A percentile compares a stretch with the other conserved stretches of the same genome.
These are phyloP conservation scores for Mikania micrantha DNA, from an alignment of 129 eudicot species.

Conservation along the genomic window DNA sequence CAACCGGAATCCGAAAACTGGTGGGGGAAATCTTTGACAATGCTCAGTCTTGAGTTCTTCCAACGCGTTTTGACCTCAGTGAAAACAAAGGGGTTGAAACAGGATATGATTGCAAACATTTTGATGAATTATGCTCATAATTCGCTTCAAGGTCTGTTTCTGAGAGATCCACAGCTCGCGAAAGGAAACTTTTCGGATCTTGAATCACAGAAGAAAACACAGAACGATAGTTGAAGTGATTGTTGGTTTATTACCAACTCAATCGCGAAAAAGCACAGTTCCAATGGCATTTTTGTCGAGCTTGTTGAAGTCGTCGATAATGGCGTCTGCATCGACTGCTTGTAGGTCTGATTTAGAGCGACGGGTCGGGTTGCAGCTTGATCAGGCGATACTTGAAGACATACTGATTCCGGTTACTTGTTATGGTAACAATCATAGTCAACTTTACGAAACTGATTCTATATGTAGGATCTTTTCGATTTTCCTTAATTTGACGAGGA, in stretches of 20 bases:
- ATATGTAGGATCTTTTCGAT: slow-evolving; percentile 79
- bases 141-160: slow-evolving; percentile 62
- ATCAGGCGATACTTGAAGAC: slow-evolving; percentile 96
- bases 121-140: slow-evolving; percentile 82
- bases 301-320: slow-evolving; percentile 62
- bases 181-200: slow-evolving; percentile 51
- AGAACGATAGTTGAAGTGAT: slow-evolving; percentile 66
- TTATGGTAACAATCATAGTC: slow-evolving; percentile 54
- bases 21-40: slow-evolving; percentile 82
- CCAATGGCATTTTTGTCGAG: slow-evolving; percentile 96
- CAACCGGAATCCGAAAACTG: slow-evolving; percentile 63
- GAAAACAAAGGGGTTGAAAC: slow-evolving; percentile 78
- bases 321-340: slow-evolving; percentile 64
- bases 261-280: slow-evolving; percentile 78
- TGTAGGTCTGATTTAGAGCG: slow-evolving; percentile 91
- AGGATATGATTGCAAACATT: slow-evolving; percentile 73
- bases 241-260: slow-evolving; percentile 69
- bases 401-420: slow-evolving; percentile 69
- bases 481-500: slow-evolving; percentile 87
- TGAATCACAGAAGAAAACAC: slow-evolving; percentile 73
- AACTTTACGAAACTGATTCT: slow-evolving; percentile 71
- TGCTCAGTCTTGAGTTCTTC: slow-evolving; percentile 69
- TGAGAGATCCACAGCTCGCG: slow-evolving; percentile 48
- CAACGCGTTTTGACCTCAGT: slow-evolving; percentile 69
- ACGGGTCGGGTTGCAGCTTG: slow-evolving; percentile 84